Percentiles rank a stretch among this genome's conserved stretches.
Conservation (phyloP, 176 grass and related monocot genomes). For the Saccharum spontaneum region DNA sequence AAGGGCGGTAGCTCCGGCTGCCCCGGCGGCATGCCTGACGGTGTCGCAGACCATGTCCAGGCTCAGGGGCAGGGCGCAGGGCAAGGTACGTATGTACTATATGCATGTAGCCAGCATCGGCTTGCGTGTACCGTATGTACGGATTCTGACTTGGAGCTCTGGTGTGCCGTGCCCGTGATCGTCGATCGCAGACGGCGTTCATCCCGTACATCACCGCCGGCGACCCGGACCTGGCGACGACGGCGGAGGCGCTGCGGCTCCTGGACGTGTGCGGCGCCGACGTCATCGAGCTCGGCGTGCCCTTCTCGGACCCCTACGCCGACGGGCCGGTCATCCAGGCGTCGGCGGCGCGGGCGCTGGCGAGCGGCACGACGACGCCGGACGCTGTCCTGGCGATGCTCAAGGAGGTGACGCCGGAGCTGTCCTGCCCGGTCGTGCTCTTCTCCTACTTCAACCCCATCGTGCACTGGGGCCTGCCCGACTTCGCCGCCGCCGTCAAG, state of each 20-base stretch:
- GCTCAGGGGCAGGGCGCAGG: constrained; percentile 22
- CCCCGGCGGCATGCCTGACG: background rate
- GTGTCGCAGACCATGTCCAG: constrained; percentile 38
- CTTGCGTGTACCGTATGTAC: no score
- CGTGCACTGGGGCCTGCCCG: constrained; percentile 40
- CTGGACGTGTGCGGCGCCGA: constrained; percentile 68
- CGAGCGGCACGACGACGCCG: constrained; percentile 36
- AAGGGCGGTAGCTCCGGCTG: background rate
- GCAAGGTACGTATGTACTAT: background rate
- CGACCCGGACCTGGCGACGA: constrained; percentile 78
- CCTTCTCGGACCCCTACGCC: constrained; percentile 68
- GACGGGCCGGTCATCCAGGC: constrained; percentile 79
- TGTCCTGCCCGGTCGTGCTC: constrained; percentile 84
- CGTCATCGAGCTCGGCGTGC: constrained; percentile 80
- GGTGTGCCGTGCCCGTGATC: no score
- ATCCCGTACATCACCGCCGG: constrained; percentile 89
- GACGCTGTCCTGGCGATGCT: constrained; percentile 73
- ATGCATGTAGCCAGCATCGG: no score
- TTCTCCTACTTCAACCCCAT: constrained; percentile 79
- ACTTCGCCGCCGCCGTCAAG: constrained; percentile 53
- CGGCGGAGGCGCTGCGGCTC: constrained; percentile 65
- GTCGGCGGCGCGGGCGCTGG: constrained; percentile 56
- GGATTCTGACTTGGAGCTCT: no score
- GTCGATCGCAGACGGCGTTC: constrained; percentile 38
- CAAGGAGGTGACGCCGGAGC: constrained; percentile 68